These are phyloP conservation scores for Kodamaea neixiangensis DNA, from an alignment of 805 yeast species.

Conservation along the genomic window DNA sequence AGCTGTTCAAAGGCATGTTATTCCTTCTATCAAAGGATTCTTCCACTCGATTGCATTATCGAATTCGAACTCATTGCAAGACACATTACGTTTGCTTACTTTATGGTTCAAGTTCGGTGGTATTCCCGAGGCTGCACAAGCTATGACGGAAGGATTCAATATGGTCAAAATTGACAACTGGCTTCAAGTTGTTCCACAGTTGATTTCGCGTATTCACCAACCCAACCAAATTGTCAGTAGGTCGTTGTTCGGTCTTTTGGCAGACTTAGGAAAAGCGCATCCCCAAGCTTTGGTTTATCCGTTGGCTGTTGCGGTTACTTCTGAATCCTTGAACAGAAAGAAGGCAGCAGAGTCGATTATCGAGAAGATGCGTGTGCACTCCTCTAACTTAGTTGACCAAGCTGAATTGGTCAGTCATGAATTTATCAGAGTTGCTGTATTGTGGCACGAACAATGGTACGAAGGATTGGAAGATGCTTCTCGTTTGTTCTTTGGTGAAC, in stretches of 20 bases:
- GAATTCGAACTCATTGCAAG: conserved; percentile 84
- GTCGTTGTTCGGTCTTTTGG: conserved; percentile 73
- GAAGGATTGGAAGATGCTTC: conserved; percentile 98
- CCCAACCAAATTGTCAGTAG: conserved; percentile 83
- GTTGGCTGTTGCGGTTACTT: conserved; percentile 90
- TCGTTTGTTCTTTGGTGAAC: conserved; percentile 88
- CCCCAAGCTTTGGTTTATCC: conserved; percentile 98
- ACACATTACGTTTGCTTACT: conserved; percentile 84
- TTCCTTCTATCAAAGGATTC: conserved; percentile 94
- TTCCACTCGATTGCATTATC: conserved; percentile 93
- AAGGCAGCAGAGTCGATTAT: conserved; percentile 89
- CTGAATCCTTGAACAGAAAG: conserved; percentile 87
- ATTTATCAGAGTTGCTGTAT: conserved; percentile 87
- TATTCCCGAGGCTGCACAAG: conserved; percentile 83
- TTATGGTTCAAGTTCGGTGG: conserved; percentile 98
- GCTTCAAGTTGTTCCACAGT: conserved; percentile 94
- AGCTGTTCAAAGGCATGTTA: conserved; percentile 80
- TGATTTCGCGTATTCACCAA: conserved; percentile 95
- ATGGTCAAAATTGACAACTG: conserved; percentile 90
- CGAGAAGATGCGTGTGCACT: conserved; percentile 88
- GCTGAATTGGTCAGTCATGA: conserved; percentile 94
- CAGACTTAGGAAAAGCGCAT: conserved; percentile 91
- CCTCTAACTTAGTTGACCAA: conserved; percentile 82
- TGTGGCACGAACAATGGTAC: conserved; percentile 98
- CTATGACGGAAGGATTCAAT: conserved; percentile 86